phyloP scores from a whole-genome alignment of 169 alveolate genomes.

The Theileria parva region DNA sequence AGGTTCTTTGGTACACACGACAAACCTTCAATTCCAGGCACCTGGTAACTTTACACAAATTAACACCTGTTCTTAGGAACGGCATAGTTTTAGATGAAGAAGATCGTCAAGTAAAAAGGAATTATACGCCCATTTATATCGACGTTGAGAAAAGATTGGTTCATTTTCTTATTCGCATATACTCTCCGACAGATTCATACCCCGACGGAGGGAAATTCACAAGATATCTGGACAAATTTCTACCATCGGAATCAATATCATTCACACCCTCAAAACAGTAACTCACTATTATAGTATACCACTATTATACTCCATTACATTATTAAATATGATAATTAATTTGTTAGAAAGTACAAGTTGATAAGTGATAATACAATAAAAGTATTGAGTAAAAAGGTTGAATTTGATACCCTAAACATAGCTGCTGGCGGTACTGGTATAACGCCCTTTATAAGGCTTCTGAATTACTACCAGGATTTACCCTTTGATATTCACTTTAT shows the following conservation, averaged over 20 bases:
- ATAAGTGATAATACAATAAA: conserved; percentile 7
- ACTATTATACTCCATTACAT: no score
- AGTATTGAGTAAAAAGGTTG: conserved; percentile 14
- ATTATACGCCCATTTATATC: conserved; percentile 75
- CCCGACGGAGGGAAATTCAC: conserved; percentile 77
- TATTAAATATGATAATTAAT: conserved; percentile 1
- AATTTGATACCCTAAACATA: conserved; percentile 61
- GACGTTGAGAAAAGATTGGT: conserved; percentile 60
- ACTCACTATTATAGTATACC: neutral
- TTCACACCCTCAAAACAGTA: conserved; percentile 12
- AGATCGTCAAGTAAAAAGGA: conserved; percentile 32
- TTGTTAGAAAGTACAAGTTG: conserved; percentile 3
- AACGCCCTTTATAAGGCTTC: conserved; percentile 73
- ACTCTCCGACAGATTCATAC: conserved; percentile 50
- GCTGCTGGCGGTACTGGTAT: conserved; percentile 83
- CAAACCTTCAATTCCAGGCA: conserved; percentile 26
- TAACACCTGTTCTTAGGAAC: conserved; percentile 15
- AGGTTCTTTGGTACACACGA: conserved; percentile 33
- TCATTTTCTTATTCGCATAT: conserved; percentile 76
- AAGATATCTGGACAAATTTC: conserved; percentile 31
- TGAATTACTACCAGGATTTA: conserved; percentile 27
- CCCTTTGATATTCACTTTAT: conserved; percentile 28
- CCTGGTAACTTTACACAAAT: conserved; percentile 26
- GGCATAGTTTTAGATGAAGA: conserved; percentile 16
- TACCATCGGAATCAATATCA: conserved; percentile 7